These are phyloP conservation scores for Microsporum audouinii DNA, from an alignment of 2,329 filamentous ascomycete genomes.

Conservation along the genomic window DNA sequence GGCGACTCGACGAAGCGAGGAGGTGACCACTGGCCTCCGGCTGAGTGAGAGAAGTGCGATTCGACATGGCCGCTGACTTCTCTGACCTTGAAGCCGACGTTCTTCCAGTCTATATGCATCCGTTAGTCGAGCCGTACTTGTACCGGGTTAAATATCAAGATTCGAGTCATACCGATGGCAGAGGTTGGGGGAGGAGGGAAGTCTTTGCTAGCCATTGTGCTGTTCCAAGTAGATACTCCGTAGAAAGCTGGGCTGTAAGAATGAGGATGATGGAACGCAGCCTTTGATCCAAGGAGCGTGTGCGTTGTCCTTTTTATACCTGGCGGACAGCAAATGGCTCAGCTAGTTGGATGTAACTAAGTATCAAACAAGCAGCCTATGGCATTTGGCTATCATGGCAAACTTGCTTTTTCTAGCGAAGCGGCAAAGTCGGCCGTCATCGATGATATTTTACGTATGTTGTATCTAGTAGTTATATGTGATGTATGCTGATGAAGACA, in stretches of 20 bases:
- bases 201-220: background rate
- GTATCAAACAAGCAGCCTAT: too few relatives aligned
- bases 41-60: conserved; percentile 63
- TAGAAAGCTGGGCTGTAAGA: background rate
- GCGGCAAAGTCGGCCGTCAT: too few relatives aligned
- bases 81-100: conserved; percentile 83
- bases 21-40: conserved; percentile 55
- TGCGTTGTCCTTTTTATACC: background rate
- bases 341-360: background rate
- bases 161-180: conserved; percentile 6
- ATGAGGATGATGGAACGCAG: background rate
- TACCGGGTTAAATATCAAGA: background rate
- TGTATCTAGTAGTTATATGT: too few relatives aligned
- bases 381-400: too few relatives aligned
- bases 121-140: background rate
- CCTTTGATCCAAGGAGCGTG: background rate
- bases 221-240: background rate
- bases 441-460: too few relatives aligned
- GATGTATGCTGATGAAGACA: background rate
- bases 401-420: too few relatives aligned
- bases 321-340: background rate
- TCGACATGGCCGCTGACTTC: conserved; percentile 96
- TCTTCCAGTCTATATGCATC: conserved; percentile 59
- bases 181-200: conserved; percentile 1
- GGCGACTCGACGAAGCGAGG: conserved; percentile 73